phyloP scores from a whole-genome alignment of 2,329 filamentous ascomycete genomes.

The Ceratocystis lukuohia region DNA sequence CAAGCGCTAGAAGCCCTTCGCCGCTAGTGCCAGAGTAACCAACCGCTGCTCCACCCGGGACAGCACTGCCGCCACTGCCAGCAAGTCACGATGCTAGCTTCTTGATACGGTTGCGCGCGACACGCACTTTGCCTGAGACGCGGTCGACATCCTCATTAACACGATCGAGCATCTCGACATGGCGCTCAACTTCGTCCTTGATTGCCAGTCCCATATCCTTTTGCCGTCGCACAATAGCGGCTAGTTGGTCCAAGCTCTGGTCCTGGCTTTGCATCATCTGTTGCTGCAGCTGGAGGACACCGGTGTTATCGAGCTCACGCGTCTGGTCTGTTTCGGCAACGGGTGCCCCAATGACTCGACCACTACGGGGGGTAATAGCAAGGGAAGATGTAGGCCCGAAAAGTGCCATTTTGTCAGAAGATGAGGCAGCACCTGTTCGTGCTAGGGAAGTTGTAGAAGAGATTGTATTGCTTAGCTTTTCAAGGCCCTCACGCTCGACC shows the following conservation, averaged over 20 bases:
- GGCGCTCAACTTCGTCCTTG: slow-evolving; percentile 56
- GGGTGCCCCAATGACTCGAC: slow-evolving; percentile 58
- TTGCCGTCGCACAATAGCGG: slow-evolving; percentile 56
- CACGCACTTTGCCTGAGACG: slow-evolving; percentile 53
- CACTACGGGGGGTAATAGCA: slow-evolving; percentile 25
- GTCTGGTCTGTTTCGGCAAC: slow-evolving; percentile 64
- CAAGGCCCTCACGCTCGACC: slow-evolving; percentile 63
- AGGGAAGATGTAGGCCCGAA: slow-evolving; percentile 29
- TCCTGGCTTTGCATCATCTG: slow-evolving; percentile 66
- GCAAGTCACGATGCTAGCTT: slow-evolving; percentile 40
- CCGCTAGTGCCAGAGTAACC: neutral
- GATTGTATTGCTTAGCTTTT: slow-evolving; percentile 52
- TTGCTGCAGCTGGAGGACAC: slow-evolving; percentile 59
- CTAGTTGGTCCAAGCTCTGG: slow-evolving; percentile 53
- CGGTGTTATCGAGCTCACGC: slow-evolving; percentile 61
- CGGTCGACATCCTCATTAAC: slow-evolving; percentile 54
- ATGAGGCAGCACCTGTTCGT: slow-evolving; percentile 30
- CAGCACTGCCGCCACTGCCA: slow-evolving; percentile 15
- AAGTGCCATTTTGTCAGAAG: slow-evolving; percentile 38
- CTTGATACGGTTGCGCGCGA: slow-evolving; percentile 58
- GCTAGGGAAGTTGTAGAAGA: slow-evolving; percentile 28
- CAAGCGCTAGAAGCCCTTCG: slow-evolving; percentile 3
- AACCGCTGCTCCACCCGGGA: slow-evolving; percentile 7
- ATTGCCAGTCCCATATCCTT: slow-evolving; percentile 68
- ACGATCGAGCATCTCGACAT: slow-evolving; percentile 56